Evolutionary conservation across 2,329 filamentous ascomycete species (phyloP).

Genomic region (Seiridium unicorne): DNA sequence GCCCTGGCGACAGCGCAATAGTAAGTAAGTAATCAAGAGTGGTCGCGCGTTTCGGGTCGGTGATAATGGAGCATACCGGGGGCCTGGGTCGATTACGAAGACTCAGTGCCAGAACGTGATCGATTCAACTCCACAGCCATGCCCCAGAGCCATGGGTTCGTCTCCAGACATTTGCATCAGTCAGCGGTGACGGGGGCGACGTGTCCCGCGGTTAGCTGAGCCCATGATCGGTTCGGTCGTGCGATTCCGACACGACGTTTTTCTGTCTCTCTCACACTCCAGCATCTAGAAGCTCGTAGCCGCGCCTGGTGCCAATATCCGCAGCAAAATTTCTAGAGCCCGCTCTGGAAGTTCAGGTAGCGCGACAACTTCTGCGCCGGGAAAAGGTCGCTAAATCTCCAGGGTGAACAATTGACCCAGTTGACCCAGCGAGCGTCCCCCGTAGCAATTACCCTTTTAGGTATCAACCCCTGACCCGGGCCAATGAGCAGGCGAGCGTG

Average conservation of each 20-base stretch:
- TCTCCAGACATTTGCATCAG: background rate
- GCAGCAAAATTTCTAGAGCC: background rate
- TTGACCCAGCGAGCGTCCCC: background rate
- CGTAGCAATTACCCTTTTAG: background rate
- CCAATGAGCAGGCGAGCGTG: slow-evolving; percentile 2
- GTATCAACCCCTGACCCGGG: background rate
- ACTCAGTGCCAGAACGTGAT: background rate
- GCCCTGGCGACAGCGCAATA: background rate
- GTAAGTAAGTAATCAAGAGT: background rate
- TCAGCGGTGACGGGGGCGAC: background rate
- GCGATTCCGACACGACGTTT: background rate
- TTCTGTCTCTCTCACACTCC: background rate
- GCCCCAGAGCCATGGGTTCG: background rate
- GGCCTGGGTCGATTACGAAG: background rate
- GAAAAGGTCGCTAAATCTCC: background rate
- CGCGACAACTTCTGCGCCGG: background rate
- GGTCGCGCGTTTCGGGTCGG: background rate
- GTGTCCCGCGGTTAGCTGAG: background rate
- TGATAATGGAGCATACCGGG: background rate
- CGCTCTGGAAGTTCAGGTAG: background rate
- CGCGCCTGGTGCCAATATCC: background rate
- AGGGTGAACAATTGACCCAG: background rate
- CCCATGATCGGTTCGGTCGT: background rate
- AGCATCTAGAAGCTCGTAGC: no score
- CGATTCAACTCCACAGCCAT: background rate